Evolutionary conservation across 192 early-diverging fungal genomes (phyloP), one percentile per base, ranked within the genome.

Genomic region (Mortierella alpina): DNA sequence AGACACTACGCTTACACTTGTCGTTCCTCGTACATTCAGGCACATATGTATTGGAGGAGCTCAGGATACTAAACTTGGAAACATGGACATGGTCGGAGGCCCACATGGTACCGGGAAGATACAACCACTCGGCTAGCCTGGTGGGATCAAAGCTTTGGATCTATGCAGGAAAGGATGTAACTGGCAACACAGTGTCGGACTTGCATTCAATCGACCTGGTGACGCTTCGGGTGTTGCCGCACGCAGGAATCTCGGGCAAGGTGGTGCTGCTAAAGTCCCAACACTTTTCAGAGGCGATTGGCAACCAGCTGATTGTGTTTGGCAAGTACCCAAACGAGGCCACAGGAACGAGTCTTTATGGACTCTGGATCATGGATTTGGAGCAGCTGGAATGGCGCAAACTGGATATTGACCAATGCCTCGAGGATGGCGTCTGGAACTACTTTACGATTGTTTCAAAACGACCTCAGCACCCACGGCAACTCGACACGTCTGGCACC

Each of bases 331-430:
- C 86, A 14, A 83, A 66, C 42, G 75, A 76, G 15, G 46, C 65
- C 39, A 80, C 64, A 50, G 53, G 52, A 41, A 70, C 64, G 11
- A 71, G 67, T 48, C 75, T 78, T 5, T 86, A 86, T 59, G 84
- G 85, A 31, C 63, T 91, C 12, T 91, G 90, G 90, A 84, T 85
- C 57, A 66, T 91, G 64, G 90, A 89, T 57, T 63, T 91, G 39
- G 86, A 88, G 56, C 85, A 84, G 17, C 66, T 90, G 18, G 78
- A 86, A 63, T 91, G 90, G 90, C 68, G 85, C 52, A 86, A 82
- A 47, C 74, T 87, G 50, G 88, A 86, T 53, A 84, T 85, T 23
- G 84, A 84, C 50, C 68, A 61, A 10, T 82, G 77, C 49, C 82
- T 90, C 58, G 86, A 87, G 53, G 72, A 75, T 14, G 82, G 80